These are phyloP conservation scores for Naematelia aurantialba DNA, from an alignment of 768 basidiomycete genomes.

Conservation along the genomic window DNA sequence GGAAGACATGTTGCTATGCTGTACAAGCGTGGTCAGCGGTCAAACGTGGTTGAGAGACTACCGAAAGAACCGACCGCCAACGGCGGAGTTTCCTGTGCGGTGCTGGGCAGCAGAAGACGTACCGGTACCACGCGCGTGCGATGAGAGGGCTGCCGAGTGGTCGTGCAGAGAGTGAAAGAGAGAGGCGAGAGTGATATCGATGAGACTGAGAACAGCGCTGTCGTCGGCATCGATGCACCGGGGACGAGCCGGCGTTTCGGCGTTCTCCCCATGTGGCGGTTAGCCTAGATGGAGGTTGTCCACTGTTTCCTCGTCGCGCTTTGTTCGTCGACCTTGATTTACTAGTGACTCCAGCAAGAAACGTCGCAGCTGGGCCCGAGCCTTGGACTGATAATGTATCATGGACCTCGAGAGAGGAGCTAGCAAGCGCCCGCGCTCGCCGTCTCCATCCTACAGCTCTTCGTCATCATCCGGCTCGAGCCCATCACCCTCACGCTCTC, in stretches of 20 bases:
- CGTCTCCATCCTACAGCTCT: neutral
- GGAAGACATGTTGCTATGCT: constrained; percentile 40
- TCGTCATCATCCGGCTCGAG: neutral
- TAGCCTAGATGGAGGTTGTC: too few species aligned
- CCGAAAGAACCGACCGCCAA: too few species aligned
- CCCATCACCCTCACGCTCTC: constrained; percentile 5
- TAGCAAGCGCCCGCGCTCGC: neutral
- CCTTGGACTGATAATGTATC: too few species aligned
- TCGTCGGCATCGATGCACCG: neutral
- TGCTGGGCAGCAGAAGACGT: too few species aligned
- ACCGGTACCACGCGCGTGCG: too few species aligned
- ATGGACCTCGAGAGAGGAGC: neutral
- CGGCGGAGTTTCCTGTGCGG: too few species aligned
- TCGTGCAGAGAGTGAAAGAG: neutral
- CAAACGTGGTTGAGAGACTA: too few species aligned
- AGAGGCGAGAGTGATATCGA: neutral
- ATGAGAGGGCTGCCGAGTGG: too few species aligned
- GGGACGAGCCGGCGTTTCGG: neutral
- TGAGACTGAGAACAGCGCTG: neutral
- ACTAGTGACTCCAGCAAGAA: too few species aligned
- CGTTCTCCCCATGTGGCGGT: neutral
- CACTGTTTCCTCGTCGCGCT: too few species aligned
- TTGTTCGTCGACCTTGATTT: too few species aligned
- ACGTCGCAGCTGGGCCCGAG: too few species aligned
- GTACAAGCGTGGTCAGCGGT: constrained; percentile 1